Evolutionary conservation across 2,329 filamentous ascomycete species (phyloP).

Genomic region (Ustulina deusta): DNA sequence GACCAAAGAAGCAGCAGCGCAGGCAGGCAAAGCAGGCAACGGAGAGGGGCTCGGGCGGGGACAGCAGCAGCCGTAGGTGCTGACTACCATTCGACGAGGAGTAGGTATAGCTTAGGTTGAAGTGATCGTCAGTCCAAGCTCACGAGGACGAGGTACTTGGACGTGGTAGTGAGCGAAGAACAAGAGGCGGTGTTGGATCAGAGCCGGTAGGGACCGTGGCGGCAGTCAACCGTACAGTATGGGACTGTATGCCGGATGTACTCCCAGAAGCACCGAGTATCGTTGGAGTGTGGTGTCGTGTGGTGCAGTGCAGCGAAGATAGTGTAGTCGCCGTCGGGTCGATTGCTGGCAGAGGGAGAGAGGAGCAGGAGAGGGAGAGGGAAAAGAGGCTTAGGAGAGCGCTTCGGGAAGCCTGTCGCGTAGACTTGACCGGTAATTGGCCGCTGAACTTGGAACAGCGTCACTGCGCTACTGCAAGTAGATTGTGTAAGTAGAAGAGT

Average conservation of each 20-base stretch:
- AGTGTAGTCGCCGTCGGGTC: background rate
- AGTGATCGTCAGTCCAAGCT: constrained; percentile 50
- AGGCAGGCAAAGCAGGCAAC: constrained; percentile 26
- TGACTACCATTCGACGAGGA: constrained; percentile 43
- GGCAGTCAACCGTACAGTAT: constrained; percentile 15
- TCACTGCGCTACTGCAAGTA: background rate
- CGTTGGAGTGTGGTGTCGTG: background rate
- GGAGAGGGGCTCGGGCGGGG: constrained; percentile 37
- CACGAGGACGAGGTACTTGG: constrained; percentile 38
- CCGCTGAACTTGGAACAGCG: constrained; percentile 19
- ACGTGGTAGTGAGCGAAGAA: constrained; percentile 27
- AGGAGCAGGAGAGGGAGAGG: background rate
- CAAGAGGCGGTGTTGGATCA: constrained; percentile 36
- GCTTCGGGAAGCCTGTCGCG: constrained; percentile 23
- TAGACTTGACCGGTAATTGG: constrained; percentile 10
- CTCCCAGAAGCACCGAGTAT: constrained; percentile 1
- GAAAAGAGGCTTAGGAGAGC: constrained; percentile 2
- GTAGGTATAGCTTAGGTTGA: constrained; percentile 40
- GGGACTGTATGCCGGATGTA: background rate
- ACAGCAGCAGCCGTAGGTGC: constrained; percentile 33
- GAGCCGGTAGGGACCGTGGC: constrained; percentile 15
- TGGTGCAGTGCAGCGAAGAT: background rate
- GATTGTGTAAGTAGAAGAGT: background rate
- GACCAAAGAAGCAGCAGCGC: constrained; percentile 41
- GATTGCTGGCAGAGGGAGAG: background rate